Conservation (phyloP, 1,139 yeast species). For the Yamadazyma blattariae region DNA sequence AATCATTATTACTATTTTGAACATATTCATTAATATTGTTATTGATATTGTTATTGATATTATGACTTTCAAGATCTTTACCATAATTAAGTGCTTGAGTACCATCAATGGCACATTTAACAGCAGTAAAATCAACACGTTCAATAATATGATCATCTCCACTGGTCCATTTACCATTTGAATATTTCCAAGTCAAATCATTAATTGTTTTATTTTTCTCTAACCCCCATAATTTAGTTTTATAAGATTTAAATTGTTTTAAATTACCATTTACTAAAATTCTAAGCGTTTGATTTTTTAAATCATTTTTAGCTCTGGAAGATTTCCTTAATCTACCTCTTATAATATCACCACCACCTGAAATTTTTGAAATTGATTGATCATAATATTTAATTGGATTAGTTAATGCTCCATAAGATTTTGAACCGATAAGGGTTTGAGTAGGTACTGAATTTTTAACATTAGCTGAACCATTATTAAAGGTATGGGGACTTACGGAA, state of each 20-base stretch:
- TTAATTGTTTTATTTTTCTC: conserved; percentile 61
- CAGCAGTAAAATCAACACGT: conserved; percentile 25
- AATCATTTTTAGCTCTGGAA: conserved; percentile 39
- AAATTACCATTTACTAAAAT: conserved; percentile 60
- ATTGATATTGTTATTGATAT: not conserved
- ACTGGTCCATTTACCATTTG: conserved; percentile 75
- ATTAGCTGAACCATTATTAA: conserved; percentile 29
- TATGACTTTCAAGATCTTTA: conserved; percentile 14
- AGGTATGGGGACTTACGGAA: conserved; percentile 34
- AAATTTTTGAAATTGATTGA: conserved; percentile 12
- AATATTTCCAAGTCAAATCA: conserved; percentile 62
- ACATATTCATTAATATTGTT: conserved; percentile 18
- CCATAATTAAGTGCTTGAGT: conserved; percentile 18
- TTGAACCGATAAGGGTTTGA: conserved; percentile 27
- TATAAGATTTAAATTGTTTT: conserved; percentile 56
- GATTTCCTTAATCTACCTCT: conserved; percentile 63
- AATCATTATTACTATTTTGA: not conserved
- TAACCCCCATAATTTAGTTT: conserved; percentile 87
- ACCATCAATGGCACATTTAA: conserved; percentile 24
- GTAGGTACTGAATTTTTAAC: conserved; percentile 36
- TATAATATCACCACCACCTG: conserved; percentile 48
- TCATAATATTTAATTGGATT: conserved; percentile 14
- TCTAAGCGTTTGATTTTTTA: conserved; percentile 61
- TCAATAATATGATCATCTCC: conserved; percentile 82
- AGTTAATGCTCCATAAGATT: conserved; percentile 34